Conservation (phyloP, 331 rosid species). For the Quercus lobata region DNA sequence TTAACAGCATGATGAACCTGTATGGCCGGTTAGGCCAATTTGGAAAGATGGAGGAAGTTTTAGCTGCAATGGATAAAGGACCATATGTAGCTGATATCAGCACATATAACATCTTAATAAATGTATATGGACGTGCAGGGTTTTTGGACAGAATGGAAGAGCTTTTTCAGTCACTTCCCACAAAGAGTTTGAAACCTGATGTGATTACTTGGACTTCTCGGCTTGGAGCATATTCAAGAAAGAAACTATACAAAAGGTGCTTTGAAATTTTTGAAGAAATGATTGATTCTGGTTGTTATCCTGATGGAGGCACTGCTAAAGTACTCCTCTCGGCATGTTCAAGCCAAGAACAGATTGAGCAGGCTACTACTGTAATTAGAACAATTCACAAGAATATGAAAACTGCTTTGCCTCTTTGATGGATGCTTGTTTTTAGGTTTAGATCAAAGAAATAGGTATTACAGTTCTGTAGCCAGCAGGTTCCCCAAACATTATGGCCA, state of each 20-base stretch:
- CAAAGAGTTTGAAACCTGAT: constrained; percentile 67
- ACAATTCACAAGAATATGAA: constrained; percentile 69
- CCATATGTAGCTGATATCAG: constrained; percentile 58
- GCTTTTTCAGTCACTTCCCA: constrained; percentile 42
- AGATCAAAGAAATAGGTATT: not conserved
- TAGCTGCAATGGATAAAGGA: constrained; percentile 62
- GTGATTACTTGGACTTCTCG: constrained; percentile 95
- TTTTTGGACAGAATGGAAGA: constrained; percentile 74
- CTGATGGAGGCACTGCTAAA: constrained; percentile 88
- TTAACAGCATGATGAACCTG: constrained; percentile 81
- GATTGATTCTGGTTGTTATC: constrained; percentile 91
- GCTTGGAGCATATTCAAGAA: constrained; percentile 84
- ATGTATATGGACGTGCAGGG: constrained; percentile 83
- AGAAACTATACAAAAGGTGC: constrained; percentile 75
- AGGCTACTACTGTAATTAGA: constrained; percentile 75
- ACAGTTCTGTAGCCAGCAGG: not conserved
- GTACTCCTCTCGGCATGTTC: constrained; percentile 83
- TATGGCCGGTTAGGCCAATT: constrained; percentile 80
- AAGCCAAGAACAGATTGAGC: constrained; percentile 66
- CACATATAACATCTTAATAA: constrained; percentile 77
- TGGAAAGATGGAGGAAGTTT: constrained; percentile 72
- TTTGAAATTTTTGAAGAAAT: constrained; percentile 83
- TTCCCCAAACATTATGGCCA: not conserved
- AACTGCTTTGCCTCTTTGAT: constrained; percentile 47
- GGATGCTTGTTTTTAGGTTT: not conserved